phyloP scores from a whole-genome alignment of 257 asterid genomes.

The Linderniella brevidens region DNA sequence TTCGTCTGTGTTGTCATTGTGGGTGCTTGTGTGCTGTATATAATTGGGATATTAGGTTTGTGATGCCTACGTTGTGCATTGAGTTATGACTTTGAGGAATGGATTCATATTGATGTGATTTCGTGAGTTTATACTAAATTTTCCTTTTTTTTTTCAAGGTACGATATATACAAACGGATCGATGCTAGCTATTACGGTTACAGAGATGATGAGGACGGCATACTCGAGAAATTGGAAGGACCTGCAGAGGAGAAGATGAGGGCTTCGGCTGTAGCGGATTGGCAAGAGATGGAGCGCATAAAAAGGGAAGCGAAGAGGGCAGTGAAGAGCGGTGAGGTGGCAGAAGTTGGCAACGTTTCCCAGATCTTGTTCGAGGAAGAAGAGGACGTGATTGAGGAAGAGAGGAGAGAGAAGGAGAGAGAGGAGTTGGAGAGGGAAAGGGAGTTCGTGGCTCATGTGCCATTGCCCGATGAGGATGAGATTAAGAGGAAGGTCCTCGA shows the following conservation, averaged over 20 bases:
- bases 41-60: too few relatives aligned
- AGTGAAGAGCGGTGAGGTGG: constrained; percentile 88
- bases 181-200: constrained; percentile 94
- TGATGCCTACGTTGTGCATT: too few relatives aligned
- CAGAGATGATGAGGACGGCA: constrained; percentile 93
- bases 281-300: constrained; percentile 71
- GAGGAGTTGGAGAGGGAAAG: constrained; percentile 51
- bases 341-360: constrained; percentile 55
- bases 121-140: not conserved
- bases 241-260: constrained; percentile 68
- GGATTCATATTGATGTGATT: not conserved
- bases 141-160: constrained; percentile 24
- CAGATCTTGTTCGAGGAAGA: constrained; percentile 76
- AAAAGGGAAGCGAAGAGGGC: constrained; percentile 81
- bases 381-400: constrained; percentile 89
- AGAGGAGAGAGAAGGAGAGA: constrained; percentile 52
- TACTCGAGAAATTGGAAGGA: constrained; percentile 63
- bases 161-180: constrained; percentile 85
- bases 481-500: constrained; percentile 75
- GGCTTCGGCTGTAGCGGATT: constrained; percentile 51
- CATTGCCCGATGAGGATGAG: constrained; percentile 83
- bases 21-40: too few relatives aligned
- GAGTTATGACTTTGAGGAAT: too few relatives aligned
- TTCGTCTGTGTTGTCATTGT: too few relatives aligned
- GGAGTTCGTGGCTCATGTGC: constrained; percentile 81